A percentile compares a stretch with the other conserved stretches of the same genome.
These are phyloP conservation scores for Scheffersomyces titani DNA, from an alignment of 1,139 yeast species.

Conservation along the genomic window DNA sequence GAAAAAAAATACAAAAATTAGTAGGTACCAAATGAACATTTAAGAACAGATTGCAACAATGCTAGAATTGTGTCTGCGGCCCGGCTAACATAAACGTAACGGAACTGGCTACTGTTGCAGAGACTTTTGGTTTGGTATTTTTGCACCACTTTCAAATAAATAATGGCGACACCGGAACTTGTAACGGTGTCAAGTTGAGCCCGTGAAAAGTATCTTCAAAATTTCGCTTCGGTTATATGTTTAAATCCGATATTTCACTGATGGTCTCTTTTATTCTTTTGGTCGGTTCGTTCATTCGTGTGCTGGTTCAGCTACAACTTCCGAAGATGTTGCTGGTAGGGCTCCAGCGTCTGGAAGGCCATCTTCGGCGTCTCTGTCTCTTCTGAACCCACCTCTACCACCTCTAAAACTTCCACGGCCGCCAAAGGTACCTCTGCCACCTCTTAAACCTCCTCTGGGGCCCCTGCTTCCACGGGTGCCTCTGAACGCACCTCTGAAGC, in stretches of 20 bases:
- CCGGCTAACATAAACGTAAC: not conserved
- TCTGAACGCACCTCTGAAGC: conserved; percentile 21
- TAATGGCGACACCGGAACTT: not conserved
- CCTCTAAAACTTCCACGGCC: conserved; percentile 16
- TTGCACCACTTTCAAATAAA: not conserved
- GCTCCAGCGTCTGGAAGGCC: not conserved
- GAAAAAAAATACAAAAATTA: not conserved
- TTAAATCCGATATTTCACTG: not conserved
- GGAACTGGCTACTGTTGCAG: not conserved
- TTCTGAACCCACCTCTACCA: conserved; percentile 17
- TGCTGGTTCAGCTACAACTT: not conserved
- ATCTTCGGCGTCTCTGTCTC: conserved; percentile 13
- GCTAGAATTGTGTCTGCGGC: not conserved
- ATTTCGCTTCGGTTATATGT: not conserved
- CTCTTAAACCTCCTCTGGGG: conserved; percentile 19
- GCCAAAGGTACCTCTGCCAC: conserved; percentile 16
- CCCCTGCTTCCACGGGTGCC: conserved; percentile 18
- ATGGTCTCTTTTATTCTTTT: not conserved
- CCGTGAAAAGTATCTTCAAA: not conserved
- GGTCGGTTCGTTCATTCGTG: not conserved
- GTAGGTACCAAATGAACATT: not conserved
- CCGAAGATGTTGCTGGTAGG: not conserved
- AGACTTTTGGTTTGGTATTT: not conserved
- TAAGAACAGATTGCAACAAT: not conserved
- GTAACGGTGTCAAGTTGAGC: not conserved